A percentile compares a stretch with the other conserved stretches of the same genome.
Evolutionary conservation across 805 yeast species (phyloP).

Genomic region (Hanseniaspora lindneri): DNA sequence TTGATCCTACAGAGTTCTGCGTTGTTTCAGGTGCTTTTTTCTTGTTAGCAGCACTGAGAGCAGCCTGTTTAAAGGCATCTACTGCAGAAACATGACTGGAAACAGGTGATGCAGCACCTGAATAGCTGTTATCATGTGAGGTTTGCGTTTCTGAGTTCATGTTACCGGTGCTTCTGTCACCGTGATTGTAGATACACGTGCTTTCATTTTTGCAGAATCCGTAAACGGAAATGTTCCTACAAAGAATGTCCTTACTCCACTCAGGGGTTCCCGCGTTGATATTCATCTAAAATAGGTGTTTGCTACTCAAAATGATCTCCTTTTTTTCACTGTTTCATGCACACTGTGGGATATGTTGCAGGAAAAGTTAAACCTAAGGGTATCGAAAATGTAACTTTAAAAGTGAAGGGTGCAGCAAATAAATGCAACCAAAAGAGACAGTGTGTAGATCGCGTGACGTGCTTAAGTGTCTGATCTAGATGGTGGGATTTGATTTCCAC

Average conservation of each 20-base stretch:
- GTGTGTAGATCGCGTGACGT: no score
- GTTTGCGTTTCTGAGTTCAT: background rate
- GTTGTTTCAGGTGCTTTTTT: background rate
- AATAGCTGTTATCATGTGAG: constrained; percentile 16
- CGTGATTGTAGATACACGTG: constrained; percentile 76
- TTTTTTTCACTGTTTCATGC: no score
- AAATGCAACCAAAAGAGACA: no score
- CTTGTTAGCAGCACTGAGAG: constrained; percentile 48
- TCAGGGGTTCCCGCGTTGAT: constrained; percentile 19
- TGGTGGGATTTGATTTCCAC: no score
- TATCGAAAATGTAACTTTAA: no score
- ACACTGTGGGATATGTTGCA: no score
- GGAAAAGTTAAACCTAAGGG: no score
- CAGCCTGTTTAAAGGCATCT: constrained; percentile 31
- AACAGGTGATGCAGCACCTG: background rate
- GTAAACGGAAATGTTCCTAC: constrained; percentile 72
- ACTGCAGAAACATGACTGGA: constrained; percentile 3
- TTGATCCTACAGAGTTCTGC: background rate
- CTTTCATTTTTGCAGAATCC: constrained; percentile 81
- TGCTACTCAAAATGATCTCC: no score
- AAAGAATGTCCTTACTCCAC: constrained; percentile 63
- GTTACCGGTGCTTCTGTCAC: constrained; percentile 34
- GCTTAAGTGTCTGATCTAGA: no score
- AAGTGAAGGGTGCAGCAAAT: no score
- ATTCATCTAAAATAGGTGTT: constrained; percentile 16